A percentile compares a stretch with the other conserved stretches of the same genome.
phyloP scores from a whole-genome alignment of 2,329 filamentous ascomycete genomes.

The Apiospora aurea region DNA sequence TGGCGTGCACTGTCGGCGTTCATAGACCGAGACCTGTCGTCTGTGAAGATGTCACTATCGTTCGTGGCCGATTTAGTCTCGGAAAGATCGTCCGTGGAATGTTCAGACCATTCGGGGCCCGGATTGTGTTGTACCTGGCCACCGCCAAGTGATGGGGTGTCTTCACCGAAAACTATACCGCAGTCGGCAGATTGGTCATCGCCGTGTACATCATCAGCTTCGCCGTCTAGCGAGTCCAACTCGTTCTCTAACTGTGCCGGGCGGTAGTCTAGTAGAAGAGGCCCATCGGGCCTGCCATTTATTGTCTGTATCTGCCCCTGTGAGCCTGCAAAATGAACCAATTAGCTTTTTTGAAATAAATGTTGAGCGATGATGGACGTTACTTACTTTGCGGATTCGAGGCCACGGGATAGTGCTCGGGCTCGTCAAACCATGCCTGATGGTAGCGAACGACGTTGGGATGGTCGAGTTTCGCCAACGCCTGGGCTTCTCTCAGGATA shows the following conservation, averaged over 20 bases:
- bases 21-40: constrained; percentile 39
- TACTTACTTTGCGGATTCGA: constrained; percentile 52
- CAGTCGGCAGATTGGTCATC: constrained; percentile 26
- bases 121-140: not conserved
- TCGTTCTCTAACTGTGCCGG: constrained; percentile 31
- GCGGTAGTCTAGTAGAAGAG: not conserved
- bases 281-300: not conserved
- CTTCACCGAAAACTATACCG: constrained; percentile 35
- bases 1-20: constrained; percentile 40
- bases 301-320: not conserved
- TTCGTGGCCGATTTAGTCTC: constrained; percentile 31
- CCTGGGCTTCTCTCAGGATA: constrained; percentile 42
- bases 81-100: constrained; percentile 40
- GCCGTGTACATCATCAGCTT: not conserved
- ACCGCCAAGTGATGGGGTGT: constrained; percentile 29
- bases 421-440: constrained; percentile 42
- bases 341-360: not conserved
- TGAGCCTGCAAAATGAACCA: not conserved
- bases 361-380: not conserved
- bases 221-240: constrained; percentile 26
- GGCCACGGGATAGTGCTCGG: constrained; percentile 28
- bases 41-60: constrained; percentile 39
- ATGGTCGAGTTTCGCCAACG: constrained; percentile 42
- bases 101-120: constrained; percentile 43
- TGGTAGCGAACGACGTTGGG: constrained; percentile 44